Conservation (phyloP, 2,329 filamentous ascomycete genomes). For the Pleurostoma richardsiae region DNA sequence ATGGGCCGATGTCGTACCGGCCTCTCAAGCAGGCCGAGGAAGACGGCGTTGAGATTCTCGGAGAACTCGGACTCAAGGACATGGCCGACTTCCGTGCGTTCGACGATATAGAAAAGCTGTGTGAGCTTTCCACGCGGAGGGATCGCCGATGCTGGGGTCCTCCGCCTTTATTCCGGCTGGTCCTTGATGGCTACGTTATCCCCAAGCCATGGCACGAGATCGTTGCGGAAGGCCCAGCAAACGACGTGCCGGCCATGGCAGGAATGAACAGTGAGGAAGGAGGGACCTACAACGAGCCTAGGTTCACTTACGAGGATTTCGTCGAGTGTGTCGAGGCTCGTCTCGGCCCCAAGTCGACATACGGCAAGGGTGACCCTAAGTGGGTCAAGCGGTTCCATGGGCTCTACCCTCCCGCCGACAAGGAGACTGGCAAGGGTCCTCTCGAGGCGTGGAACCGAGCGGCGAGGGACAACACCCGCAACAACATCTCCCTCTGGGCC, state of each 20-base stretch:
- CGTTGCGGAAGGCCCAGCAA: not conserved
- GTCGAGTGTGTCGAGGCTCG: not conserved
- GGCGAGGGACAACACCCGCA: conserved; percentile 1
- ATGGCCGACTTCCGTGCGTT: not conserved
- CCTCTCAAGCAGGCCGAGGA: not conserved
- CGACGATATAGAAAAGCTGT: too few species aligned
- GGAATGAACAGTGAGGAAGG: conserved; percentile 1
- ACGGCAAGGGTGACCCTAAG: not conserved
- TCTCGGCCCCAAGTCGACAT: not conserved
- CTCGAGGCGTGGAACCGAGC: conserved; percentile 1
- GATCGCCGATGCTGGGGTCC: not conserved
- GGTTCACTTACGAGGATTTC: not conserved
- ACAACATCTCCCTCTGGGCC: conserved; percentile 1
- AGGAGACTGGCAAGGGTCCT: conserved; percentile 1
- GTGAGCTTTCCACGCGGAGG: too few species aligned
- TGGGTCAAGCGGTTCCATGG: not conserved
- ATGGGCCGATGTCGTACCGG: conserved; percentile 1
- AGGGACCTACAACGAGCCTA: not conserved
- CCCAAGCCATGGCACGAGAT: not conserved
- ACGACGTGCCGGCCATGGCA: not conserved
- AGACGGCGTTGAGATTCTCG: not conserved
- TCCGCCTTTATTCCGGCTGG: not conserved
- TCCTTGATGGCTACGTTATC: conserved; percentile 1
- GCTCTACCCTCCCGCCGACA: not conserved
- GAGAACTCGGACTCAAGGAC: not conserved